Evolutionary conservation across 768 basidiomycete genomes (phyloP).

Genomic region (Multifurca ochricompacta): DNA sequence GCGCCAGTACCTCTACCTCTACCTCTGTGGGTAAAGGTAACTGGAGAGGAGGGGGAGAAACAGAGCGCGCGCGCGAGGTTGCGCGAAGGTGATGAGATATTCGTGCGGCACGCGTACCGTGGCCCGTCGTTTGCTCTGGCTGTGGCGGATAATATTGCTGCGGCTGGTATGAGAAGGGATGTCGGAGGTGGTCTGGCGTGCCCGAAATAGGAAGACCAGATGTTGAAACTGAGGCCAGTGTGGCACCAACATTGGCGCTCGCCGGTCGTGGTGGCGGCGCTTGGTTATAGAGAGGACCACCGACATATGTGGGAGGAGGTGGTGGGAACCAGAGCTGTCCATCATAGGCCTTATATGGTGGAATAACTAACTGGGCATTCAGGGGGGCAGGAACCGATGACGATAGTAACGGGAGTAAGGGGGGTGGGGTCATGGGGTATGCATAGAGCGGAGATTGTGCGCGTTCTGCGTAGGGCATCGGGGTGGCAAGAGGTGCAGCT

Average conservation of each 20-base stretch:
- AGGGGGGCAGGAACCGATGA: constrained; percentile 38
- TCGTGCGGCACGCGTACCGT: constrained; percentile 52
- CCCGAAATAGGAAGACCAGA: constrained; percentile 31
- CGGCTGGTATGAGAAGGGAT: constrained; percentile 24
- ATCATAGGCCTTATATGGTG: constrained; percentile 25
- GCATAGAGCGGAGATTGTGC: constrained; percentile 28
- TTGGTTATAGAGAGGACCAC: constrained; percentile 28
- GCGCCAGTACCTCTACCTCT: constrained; percentile 39
- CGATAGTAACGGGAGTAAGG: constrained; percentile 25
- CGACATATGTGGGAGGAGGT: constrained; percentile 7
- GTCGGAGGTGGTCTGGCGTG: constrained; percentile 27
- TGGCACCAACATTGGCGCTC: constrained; percentile 36
- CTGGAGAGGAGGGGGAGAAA: constrained; percentile 52
- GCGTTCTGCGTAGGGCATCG: constrained; percentile 24
- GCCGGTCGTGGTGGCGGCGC: constrained; percentile 38
- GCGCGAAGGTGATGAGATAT: constrained; percentile 51
- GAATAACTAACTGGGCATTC: constrained; percentile 12
- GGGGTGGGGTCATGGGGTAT: constrained; percentile 25
- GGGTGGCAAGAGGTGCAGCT: constrained; percentile 16
- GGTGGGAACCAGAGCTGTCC: constrained; percentile 28
- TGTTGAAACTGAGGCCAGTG: constrained; percentile 26
- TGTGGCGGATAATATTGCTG: not conserved
- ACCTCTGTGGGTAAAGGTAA: constrained; percentile 20
- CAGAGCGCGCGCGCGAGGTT: constrained; percentile 50
- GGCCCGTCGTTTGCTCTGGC: constrained; percentile 45